A percentile compares a stretch with the other conserved stretches of the same genome.
phyloP scores from a whole-genome alignment of 2,329 filamentous ascomycete species.

The Lecanicillium sp. region DNA sequence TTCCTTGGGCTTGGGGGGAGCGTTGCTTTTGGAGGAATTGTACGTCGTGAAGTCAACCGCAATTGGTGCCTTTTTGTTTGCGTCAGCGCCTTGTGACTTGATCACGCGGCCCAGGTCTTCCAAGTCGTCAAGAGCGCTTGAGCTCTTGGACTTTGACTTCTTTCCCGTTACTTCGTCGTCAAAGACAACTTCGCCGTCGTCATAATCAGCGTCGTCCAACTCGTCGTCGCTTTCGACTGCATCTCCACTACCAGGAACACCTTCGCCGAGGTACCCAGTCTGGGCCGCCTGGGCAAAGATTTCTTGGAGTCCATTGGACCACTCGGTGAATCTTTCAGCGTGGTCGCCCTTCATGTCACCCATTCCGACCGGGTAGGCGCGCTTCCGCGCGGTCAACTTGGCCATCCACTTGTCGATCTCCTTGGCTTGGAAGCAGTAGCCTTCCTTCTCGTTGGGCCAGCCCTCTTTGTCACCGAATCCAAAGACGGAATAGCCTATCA shows the following conservation, averaged over 20 bases:
- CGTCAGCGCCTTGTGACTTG: slow-evolving; percentile 34
- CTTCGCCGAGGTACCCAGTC: slow-evolving; percentile 54
- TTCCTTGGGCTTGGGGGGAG: slow-evolving; percentile 57
- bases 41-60: slow-evolving; percentile 84
- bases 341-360: slow-evolving; percentile 77
- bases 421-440: slow-evolving; percentile 87
- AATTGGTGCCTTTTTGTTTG: slow-evolving; percentile 40
- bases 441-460: slow-evolving; percentile 85
- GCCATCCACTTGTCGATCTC: slow-evolving; percentile 95
- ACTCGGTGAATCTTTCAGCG: slow-evolving; percentile 61
- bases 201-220: slow-evolving; percentile 50
- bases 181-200: slow-evolving; percentile 42
- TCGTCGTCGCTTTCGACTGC: slow-evolving; percentile 80
- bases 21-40: slow-evolving; percentile 36
- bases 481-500: slow-evolving; percentile 88
- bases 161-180: slow-evolving; percentile 35
- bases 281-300: slow-evolving; percentile 56
- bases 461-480: slow-evolving; percentile 86
- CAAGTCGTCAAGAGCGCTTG: slow-evolving; percentile 60
- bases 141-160: slow-evolving; percentile 29
- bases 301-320: slow-evolving; percentile 66
- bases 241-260: slow-evolving; percentile 72
- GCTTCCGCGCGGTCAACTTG: slow-evolving; percentile 78
- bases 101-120: slow-evolving; percentile 73
- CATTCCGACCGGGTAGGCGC: slow-evolving; percentile 83